phyloP scores from a whole-genome alignment of 495 filamentous ascomycete species.

The Penicillium egyptiacum region DNA sequence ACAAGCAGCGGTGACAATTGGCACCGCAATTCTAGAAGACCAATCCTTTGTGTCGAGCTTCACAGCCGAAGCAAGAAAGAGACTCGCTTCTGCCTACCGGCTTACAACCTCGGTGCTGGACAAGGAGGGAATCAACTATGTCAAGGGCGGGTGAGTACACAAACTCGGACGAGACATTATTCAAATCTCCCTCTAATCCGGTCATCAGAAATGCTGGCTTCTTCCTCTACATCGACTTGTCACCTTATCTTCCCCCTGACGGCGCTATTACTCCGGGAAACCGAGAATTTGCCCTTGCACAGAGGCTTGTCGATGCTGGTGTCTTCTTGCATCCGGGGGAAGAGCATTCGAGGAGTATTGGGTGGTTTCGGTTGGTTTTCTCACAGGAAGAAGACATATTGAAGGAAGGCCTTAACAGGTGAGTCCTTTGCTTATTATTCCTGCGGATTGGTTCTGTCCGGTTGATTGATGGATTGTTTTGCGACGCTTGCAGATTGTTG shows the following conservation, averaged over 20 bases:
- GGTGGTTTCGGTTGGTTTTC: constrained; percentile 52
- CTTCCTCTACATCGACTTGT: constrained; percentile 53
- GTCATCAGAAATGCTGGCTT: constrained; percentile 49
- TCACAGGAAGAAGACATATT: constrained; percentile 33
- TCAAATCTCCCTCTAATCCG: background rate
- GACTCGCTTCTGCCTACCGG: constrained; percentile 30
- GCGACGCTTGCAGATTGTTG: constrained; percentile 8
- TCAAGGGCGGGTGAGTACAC: constrained; percentile 30
- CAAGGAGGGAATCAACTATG: constrained; percentile 34
- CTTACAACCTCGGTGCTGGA: constrained; percentile 28
- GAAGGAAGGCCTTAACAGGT: constrained; percentile 39
- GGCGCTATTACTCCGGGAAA: constrained; percentile 8
- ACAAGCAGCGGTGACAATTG: constrained; percentile 36
- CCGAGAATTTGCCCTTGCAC: constrained; percentile 36
- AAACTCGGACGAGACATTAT: no score
- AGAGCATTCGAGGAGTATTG: constrained; percentile 40
- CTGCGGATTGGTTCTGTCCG: background rate
- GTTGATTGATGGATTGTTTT: background rate
- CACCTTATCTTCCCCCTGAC: constrained; percentile 27
- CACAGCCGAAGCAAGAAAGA: constrained; percentile 22
- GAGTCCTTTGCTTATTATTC: constrained; percentile 11
- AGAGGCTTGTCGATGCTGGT: constrained; percentile 41
- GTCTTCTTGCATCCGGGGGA: constrained; percentile 47
- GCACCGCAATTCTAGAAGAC: constrained; percentile 40
- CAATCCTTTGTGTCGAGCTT: constrained; percentile 32